phyloP scores from a whole-genome alignment of 768 basidiomycete genomes.

The Lentinula sp. region DNA sequence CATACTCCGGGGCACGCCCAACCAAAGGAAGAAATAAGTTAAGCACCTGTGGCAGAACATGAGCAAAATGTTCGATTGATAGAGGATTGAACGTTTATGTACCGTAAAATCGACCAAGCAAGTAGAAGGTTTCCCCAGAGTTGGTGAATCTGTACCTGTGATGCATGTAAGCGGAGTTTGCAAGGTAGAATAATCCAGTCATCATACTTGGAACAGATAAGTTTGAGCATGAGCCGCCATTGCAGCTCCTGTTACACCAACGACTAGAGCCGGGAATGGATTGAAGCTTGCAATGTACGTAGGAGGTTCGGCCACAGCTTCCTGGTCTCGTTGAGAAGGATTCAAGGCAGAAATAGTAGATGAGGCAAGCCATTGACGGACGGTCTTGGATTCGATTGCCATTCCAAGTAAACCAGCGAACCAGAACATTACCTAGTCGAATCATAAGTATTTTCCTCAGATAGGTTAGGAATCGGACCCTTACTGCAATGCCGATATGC shows the following conservation, averaged over 20 bases:
- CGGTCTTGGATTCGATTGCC: conserved; percentile 73
- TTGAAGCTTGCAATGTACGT: conserved; percentile 80
- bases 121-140: conserved; percentile 89
- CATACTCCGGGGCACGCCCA: conserved; percentile 75
- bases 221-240: conserved; percentile 91
- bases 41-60: conserved; percentile 27
- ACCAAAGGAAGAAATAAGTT: conserved; percentile 94
- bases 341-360: conserved; percentile 34
- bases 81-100: conserved; percentile 42
- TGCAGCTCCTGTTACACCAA: conserved; percentile 88
- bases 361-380: conserved; percentile 70
- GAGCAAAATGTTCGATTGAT: conserved; percentile 38
- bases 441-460: background rate
- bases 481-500: conserved; percentile 88
- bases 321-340: conserved; percentile 24
- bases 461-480: conserved; percentile 12
- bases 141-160: conserved; percentile 78
- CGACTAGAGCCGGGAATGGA: conserved; percentile 88
- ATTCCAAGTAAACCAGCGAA: conserved; percentile 88
- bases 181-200: background rate
- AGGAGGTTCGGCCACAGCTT: conserved; percentile 56
- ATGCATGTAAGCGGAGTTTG: background rate
- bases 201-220: conserved; percentile 76
- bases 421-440: conserved; percentile 79
- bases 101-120: conserved; percentile 67